Percentiles rank a stretch among this genome's conserved stretches.
Evolutionary conservation across 2,329 filamentous ascomycete species (phyloP).

Genomic region (Alternaria panax): DNA sequence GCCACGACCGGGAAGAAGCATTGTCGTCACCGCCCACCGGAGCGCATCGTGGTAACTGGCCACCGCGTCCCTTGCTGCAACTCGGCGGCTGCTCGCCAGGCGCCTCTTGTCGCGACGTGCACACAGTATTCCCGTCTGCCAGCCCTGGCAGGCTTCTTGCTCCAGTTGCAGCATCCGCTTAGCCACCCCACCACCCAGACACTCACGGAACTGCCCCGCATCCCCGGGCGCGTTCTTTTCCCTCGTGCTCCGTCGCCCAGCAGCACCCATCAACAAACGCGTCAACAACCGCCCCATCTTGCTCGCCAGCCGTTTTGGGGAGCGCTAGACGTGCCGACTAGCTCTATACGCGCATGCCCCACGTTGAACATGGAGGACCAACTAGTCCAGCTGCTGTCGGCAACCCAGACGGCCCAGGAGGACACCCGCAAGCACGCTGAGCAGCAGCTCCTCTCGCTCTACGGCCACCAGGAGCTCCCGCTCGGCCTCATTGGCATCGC

Average conservation of each 20-base stretch:
- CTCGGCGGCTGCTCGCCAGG: not conserved
- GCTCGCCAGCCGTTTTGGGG: conserved; percentile 24
- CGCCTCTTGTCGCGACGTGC: not conserved
- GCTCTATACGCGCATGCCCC: conserved; percentile 35
- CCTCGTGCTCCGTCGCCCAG: conserved; percentile 22
- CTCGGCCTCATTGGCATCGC: conserved; percentile 82
- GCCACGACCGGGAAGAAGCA: conserved; percentile 4
- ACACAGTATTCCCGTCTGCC: not conserved
- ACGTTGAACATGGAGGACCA: conserved; percentile 79
- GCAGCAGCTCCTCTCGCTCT: conserved; percentile 76
- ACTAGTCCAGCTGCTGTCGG: conserved; percentile 84
- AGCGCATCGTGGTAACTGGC: conserved; percentile 1
- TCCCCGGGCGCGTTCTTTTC: conserved; percentile 34
- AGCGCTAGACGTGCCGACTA: conserved; percentile 41
- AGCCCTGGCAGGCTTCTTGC: not conserved
- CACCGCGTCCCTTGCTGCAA: not conserved
- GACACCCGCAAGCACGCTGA: conserved; percentile 85
- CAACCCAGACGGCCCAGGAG: conserved; percentile 81
- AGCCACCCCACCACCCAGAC: conserved; percentile 17
- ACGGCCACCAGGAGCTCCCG: conserved; percentile 74
- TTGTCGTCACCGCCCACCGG: not conserved
- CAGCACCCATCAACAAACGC: conserved; percentile 32
- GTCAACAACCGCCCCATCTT: conserved; percentile 19
- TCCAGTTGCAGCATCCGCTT: conserved; percentile 8
- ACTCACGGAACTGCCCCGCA: conserved; percentile 36